Conservation (phyloP, 257 asterid species). For the Solanum sitiens region DNA sequence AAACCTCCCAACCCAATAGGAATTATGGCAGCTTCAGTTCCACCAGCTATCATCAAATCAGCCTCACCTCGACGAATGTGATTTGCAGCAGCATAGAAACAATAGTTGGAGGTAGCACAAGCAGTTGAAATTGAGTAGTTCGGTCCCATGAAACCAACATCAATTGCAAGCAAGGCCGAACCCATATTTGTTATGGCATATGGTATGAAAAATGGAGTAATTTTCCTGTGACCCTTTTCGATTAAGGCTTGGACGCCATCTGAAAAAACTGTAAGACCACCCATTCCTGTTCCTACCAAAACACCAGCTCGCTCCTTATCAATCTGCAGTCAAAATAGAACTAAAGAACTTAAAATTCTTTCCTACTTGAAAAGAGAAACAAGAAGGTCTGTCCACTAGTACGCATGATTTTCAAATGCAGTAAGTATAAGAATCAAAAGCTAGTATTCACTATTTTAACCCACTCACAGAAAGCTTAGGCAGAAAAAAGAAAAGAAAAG, state of each 20-base stretch:
- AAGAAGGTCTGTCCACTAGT: background rate
- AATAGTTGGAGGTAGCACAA: conserved; percentile 92
- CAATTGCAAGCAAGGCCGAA: conserved; percentile 89
- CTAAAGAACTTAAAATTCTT: background rate
- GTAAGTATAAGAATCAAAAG: background rate
- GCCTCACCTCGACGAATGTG: conserved; percentile 98
- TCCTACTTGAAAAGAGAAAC: background rate
- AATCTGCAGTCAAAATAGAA: conserved; percentile 35
- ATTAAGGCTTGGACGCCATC: conserved; percentile 80
- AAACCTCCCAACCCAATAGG: conserved; percentile 95
- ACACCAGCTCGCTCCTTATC: conserved; percentile 85
- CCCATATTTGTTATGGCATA: conserved; percentile 92
- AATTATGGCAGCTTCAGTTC: conserved; percentile 90
- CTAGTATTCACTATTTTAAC: background rate
- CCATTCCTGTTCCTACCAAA: conserved; percentile 93
- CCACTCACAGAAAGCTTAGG: background rate
- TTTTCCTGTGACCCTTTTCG: conserved; percentile 73
- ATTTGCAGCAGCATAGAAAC: conserved; percentile 92
- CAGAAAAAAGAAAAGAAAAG: background rate
- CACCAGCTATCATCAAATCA: conserved; percentile 88
- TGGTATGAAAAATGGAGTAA: conserved; percentile 89
- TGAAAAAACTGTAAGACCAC: conserved; percentile 80
- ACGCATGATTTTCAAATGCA: background rate
- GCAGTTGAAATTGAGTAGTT: conserved; percentile 93
- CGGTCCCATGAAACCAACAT: conserved; percentile 92